Base-by-base conservation (phyloP, 2,329 filamentous ascomycete genomes). In the Cytospora piceicola region DNA sequence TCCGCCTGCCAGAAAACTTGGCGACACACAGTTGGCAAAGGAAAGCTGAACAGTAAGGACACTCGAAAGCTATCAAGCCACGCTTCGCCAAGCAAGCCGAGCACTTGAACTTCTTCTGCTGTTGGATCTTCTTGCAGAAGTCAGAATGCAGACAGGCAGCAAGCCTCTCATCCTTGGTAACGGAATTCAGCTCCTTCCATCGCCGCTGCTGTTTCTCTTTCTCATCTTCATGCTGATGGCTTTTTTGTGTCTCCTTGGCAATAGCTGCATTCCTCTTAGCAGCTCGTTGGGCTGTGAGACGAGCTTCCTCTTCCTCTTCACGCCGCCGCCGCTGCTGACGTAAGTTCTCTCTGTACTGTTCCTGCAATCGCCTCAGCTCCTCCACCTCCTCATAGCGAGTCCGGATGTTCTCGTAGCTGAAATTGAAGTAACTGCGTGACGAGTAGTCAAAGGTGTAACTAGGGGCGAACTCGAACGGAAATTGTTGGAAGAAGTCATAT, bases 1-100 rank as follows among this genome's bases (percentile, higher is more conserved):
- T 55, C 1, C 72, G 67, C 30, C 62, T 66, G 36, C 67, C 54
- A 22, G 68, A 53, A 32, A 68, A 73, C 2, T 69, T 57, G 20
- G 58, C 53, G 9, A 74, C 61, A 42, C 72, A 74, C 22, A 70
- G 63, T 58, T 72, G 71, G 51, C 72, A 74, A 34, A 74, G 64
- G 39, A 63, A 55, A 15, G 64, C 51, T 0, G 29, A 58, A 52
- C 72, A 73, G 36, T 72, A 53, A 2, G 72, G 72, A 27, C 72
- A 74, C 36, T 70, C 66, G 55, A 73, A 74, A 0, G 70, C 68
- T 0, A 52, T 70, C 20, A 69, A 70, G 52, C 71, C 71, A 24
- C 72, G 56, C 65, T 70, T 73, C 4, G 60, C 67, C 1, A 52
- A 24, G 51, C 72, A 73, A 3, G 66, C 55, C 2, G 56, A 61